These are phyloP conservation scores for Apiospora rasikravindrae DNA, from an alignment of 2,329 filamentous ascomycete species.

Conservation along the genomic window DNA sequence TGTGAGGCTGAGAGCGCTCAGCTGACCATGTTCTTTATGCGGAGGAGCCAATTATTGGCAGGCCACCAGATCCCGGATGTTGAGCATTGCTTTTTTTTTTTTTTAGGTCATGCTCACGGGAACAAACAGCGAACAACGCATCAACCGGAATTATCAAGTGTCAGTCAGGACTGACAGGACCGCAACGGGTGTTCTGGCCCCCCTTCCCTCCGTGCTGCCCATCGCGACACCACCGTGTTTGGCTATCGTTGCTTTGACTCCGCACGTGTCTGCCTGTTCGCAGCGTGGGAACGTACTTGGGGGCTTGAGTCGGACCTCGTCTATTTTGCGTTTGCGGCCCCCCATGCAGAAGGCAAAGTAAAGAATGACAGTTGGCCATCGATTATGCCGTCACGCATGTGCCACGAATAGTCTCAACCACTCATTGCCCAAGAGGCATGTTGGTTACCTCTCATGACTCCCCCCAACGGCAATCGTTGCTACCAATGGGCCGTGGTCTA, in stretches of 20 bases:
- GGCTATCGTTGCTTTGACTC: not conserved
- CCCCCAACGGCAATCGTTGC: not conserved
- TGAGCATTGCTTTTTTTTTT: slow-evolving; percentile 19
- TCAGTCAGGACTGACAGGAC: slow-evolving; percentile 12
- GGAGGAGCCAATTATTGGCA: slow-evolving; percentile 26
- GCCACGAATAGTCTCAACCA: not conserved
- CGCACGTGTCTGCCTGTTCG: slow-evolving; percentile 11
- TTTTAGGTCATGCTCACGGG: slow-evolving; percentile 24
- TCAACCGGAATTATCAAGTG: slow-evolving; percentile 14
- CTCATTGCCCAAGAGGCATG: not conserved
- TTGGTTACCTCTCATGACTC: not conserved
- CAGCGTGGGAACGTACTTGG: not conserved
- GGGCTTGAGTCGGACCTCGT: not conserved
- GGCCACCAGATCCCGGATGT: not conserved
- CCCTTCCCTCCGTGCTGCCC: not conserved
- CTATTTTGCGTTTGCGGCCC: not conserved
- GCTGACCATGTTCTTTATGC: slow-evolving; percentile 33
- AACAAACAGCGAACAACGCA: slow-evolving; percentile 23
- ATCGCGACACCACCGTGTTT: not conserved
- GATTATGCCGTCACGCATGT: not conserved
- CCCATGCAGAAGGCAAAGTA: not conserved
- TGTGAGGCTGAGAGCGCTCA: slow-evolving; percentile 34
- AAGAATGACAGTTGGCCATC: not conserved
- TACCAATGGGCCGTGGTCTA: not conserved
- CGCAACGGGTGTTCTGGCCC: not conserved